These are phyloP conservation scores for Scortechinia acanthostroma DNA, from an alignment of 2,329 filamentous ascomycete species.

Conservation along the genomic window DNA sequence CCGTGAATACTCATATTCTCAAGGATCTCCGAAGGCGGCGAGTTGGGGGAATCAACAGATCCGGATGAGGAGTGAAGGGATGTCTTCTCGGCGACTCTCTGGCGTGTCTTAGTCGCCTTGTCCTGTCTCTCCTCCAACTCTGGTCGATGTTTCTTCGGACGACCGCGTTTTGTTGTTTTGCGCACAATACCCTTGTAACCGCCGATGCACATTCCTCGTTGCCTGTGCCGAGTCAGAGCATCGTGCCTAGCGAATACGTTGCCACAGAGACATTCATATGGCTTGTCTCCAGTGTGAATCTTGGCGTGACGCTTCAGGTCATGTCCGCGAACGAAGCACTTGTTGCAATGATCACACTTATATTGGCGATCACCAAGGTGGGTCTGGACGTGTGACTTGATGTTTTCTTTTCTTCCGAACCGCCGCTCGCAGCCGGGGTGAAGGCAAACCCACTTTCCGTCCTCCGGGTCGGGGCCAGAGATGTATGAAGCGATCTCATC, in stretches of 20 bases:
- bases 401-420: conserved; percentile 64
- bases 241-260: conserved; percentile 63
- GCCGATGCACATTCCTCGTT: conserved; percentile 62
- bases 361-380: conserved; percentile 64
- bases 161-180: conserved; percentile 53
- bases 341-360: conserved; percentile 59
- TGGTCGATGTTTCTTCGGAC: conserved; percentile 11
- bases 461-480: conserved; percentile 34
- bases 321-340: conserved; percentile 64
- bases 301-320: conserved; percentile 66
- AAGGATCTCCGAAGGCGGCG: background rate
- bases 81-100: background rate
- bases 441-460: conserved; percentile 43
- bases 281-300: conserved; percentile 63
- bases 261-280: conserved; percentile 59
- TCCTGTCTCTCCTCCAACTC: conserved; percentile 6
- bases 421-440: conserved; percentile 50
- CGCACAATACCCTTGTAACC: conserved; percentile 57
- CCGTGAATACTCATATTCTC: background rate
- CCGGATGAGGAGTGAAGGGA: background rate
- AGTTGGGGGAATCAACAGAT: background rate
- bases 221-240: conserved; percentile 60
- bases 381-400: conserved; percentile 64
- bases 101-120: conserved; percentile 4
- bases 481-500: conserved; percentile 49